phyloP scores from a whole-genome alignment of 1,139 yeast genomes.

The Pneumocystis jirovecii region DNA sequence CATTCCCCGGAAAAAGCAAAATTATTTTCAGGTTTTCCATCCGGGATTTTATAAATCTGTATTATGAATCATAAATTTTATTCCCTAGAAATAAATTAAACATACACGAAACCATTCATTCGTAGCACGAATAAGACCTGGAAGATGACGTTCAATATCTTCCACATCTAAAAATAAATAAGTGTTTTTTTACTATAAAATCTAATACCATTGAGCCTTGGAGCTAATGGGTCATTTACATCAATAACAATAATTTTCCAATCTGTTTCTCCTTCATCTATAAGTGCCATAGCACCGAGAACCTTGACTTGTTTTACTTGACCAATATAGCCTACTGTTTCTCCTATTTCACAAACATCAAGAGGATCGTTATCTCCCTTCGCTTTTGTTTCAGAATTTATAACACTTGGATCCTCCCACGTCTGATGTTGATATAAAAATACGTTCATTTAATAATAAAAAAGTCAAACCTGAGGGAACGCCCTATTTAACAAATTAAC shows the following conservation, averaged over 20 bases:
- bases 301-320: constrained; percentile 74
- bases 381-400: constrained; percentile 35
- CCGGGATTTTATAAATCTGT: constrained; percentile 74
- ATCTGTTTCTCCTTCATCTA: constrained; percentile 95
- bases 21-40: constrained; percentile 75
- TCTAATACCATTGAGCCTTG: constrained; percentile 35
- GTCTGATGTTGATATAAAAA: constrained; percentile 28
- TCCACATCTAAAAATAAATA: constrained; percentile 34
- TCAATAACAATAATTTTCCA: constrained; percentile 91
- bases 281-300: constrained; percentile 80
- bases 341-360: constrained; percentile 90
- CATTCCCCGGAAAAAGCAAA: constrained; percentile 79
- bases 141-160: constrained; percentile 71
- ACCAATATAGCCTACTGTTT: constrained; percentile 49
- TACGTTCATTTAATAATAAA: not conserved
- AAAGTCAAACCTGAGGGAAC: constrained; percentile 36
- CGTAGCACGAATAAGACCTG: constrained; percentile 72
- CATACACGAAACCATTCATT: constrained; percentile 68
- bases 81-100: constrained; percentile 30
- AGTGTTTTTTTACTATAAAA: not conserved
- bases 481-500: constrained; percentile 40
- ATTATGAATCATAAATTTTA: not conserved
- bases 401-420: constrained; percentile 62
- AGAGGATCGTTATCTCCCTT: constrained; percentile 93
- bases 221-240: constrained; percentile 63